phyloP scores from a whole-genome alignment of 805 yeast species.

The Hanseniaspora taiwanica region DNA sequence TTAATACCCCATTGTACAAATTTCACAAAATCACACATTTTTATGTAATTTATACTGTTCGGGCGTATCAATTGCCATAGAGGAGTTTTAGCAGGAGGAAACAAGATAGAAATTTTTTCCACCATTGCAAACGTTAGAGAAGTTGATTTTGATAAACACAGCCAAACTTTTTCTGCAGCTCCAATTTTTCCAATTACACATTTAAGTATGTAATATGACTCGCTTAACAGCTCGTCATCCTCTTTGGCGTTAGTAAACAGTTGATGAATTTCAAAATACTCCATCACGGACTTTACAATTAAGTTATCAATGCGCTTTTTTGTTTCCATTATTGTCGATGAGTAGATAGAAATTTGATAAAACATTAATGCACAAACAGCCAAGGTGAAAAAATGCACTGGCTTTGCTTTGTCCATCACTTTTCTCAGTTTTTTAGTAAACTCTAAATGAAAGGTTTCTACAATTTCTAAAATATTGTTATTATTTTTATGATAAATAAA shows the following conservation, averaged over 20 bases:
- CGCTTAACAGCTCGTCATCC: too few relatives aligned
- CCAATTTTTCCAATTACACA: constrained; percentile 2
- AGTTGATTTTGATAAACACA: constrained; percentile 6
- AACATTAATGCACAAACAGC: constrained; percentile 19
- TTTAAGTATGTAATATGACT: too few relatives aligned
- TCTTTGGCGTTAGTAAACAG: too few relatives aligned
- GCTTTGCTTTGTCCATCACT: constrained; percentile 15
- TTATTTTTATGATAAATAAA: constrained; percentile 13
- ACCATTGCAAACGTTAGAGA: constrained; percentile 5
- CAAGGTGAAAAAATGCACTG: constrained; percentile 21
- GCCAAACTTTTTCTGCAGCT: constrained; percentile 12
- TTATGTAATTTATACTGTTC: constrained; percentile 5
- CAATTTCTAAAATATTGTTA: constrained; percentile 9
- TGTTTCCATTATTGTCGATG: not conserved
- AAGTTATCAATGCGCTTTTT: constrained; percentile 8
- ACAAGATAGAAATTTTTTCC: not conserved
- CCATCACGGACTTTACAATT: constrained; percentile 8
- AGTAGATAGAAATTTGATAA: constrained; percentile 14
- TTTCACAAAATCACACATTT: constrained; percentile 8
- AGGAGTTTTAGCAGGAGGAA: constrained; percentile 12
- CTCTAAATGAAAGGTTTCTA: constrained; percentile 15
- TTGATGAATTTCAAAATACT: too few relatives aligned
- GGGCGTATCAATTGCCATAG: constrained; percentile 15
- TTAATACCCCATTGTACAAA: constrained; percentile 12
- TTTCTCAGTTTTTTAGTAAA: constrained; percentile 16